These are phyloP conservation scores for Botryotinia narcissicola DNA, from an alignment of 2,329 filamentous ascomycete species.

Conservation along the genomic window DNA sequence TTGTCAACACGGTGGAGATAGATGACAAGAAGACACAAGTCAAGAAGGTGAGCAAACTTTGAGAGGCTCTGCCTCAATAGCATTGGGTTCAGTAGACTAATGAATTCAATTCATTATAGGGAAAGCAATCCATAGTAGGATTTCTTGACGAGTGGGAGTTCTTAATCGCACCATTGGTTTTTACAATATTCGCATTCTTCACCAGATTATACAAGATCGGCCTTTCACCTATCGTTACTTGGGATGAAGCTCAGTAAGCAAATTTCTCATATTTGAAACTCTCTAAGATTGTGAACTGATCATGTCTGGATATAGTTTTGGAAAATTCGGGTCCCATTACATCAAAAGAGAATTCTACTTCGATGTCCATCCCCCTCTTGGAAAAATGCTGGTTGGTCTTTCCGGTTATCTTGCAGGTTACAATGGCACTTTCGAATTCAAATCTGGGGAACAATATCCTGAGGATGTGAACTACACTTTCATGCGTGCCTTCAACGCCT, in stretches of 20 bases:
- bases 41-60: constrained; percentile 49
- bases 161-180: constrained; percentile 59
- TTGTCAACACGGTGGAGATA: constrained; percentile 42
- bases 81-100: constrained; percentile 30
- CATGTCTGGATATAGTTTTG: constrained; percentile 58
- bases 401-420: constrained; percentile 96
- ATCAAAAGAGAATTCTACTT: constrained; percentile 99
- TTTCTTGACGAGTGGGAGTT: constrained; percentile 63
- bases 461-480: constrained; percentile 94
- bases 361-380: constrained; percentile 89
- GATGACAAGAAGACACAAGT: constrained; percentile 60
- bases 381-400: constrained; percentile 96
- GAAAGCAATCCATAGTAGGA: constrained; percentile 58
- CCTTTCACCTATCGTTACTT: constrained; percentile 69
- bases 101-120: constrained; percentile 25
- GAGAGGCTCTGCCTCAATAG: not conserved
- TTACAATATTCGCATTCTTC: constrained; percentile 61
- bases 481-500: constrained; percentile 96
- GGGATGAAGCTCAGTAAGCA: constrained; percentile 72
- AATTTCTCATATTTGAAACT: constrained; percentile 39
- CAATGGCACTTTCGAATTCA: constrained; percentile 99
- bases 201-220: constrained; percentile 70
- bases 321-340: constrained; percentile 98
- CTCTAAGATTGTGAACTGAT: constrained; percentile 20
- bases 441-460: constrained; percentile 94